Evolutionary conservation across 306 rosid genomes (phyloP).

Genomic region (Hippophae tibetana): DNA sequence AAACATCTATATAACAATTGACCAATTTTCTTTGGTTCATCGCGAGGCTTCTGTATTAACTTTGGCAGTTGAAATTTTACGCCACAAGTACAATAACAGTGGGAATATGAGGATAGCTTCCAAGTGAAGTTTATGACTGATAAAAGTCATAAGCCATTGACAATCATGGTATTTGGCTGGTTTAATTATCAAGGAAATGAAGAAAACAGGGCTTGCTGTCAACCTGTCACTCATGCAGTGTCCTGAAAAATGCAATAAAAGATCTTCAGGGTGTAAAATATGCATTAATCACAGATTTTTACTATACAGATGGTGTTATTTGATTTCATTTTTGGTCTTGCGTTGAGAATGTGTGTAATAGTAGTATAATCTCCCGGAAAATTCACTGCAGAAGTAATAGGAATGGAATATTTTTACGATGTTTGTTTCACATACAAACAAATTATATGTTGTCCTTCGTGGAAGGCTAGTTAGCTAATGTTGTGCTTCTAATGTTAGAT

Average conservation of each 20-base stretch:
- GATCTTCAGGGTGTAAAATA: too few relatives aligned
- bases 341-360: conserved; percentile 1
- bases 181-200: too few relatives aligned
- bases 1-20: not conserved
- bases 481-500: conserved; percentile 49
- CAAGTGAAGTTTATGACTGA: too few relatives aligned
- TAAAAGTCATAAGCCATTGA: too few relatives aligned
- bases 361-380: conserved; percentile 10
- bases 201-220: too few relatives aligned
- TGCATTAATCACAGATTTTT: too few relatives aligned
- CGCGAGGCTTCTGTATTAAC: not conserved
- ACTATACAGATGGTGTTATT: not conserved
- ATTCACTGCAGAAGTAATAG: conserved; percentile 15
- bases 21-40: not conserved
- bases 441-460: conserved; percentile 20
- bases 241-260: too few relatives aligned
- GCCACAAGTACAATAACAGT: too few relatives aligned
- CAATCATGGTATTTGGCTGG: too few relatives aligned
- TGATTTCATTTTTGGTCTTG: not conserved
- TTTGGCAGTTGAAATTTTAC: not conserved
- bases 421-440: conserved; percentile 15
- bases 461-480: conserved; percentile 22
- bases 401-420: conserved; percentile 24
- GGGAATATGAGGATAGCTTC: too few relatives aligned
- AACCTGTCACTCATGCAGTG: too few relatives aligned